Evolutionary conservation across 2,329 filamentous ascomycete species (phyloP).

Genomic region (Cladosporium sp.): DNA sequence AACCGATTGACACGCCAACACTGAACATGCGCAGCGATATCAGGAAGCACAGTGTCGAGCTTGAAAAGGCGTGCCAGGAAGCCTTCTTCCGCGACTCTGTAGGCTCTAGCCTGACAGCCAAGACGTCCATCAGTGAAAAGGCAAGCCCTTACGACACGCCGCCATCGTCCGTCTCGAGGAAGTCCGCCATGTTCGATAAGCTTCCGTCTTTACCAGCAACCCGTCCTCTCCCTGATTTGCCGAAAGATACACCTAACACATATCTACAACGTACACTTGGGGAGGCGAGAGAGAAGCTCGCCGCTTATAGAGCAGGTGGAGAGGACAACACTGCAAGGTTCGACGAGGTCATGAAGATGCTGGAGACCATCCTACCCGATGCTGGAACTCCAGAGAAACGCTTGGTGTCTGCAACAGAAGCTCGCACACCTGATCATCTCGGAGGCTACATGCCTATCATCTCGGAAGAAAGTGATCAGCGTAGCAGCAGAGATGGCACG

Average conservation of each 20-base stretch:
- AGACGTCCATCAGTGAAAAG: constrained; percentile 41
- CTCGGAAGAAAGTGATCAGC: constrained; percentile 48
- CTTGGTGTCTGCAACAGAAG: constrained; percentile 48
- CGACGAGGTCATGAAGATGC: constrained; percentile 57
- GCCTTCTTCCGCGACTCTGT: constrained; percentile 75
- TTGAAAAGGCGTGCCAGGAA: constrained; percentile 88
- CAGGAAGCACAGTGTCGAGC: constrained; percentile 77
- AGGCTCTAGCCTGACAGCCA: constrained; percentile 51
- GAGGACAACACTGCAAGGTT: constrained; percentile 52
- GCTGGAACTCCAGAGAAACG: constrained; percentile 37
- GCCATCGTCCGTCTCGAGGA: constrained; percentile 48
- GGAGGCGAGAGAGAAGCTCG: constrained; percentile 59
- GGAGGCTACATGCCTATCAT: constrained; percentile 50
- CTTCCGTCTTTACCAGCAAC: constrained; percentile 42
- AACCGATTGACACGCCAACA: constrained; percentile 45
- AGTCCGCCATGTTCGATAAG: constrained; percentile 23
- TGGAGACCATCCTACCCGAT: constrained; percentile 38
- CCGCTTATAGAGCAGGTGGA: constrained; percentile 51
- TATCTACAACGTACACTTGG: constrained; percentile 57
- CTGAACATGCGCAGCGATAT: constrained; percentile 72
- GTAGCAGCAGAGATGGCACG: constrained; percentile 33
- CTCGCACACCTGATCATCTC: constrained; percentile 32
- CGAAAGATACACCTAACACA: constrained; percentile 50
- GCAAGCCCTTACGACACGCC: constrained; percentile 51
- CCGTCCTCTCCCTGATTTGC: constrained; percentile 48